Percentiles rank a stretch among this genome's conserved stretches.
Evolutionary conservation across 441 rosid species (phyloP).

Genomic region (Melastoma candidum): DNA sequence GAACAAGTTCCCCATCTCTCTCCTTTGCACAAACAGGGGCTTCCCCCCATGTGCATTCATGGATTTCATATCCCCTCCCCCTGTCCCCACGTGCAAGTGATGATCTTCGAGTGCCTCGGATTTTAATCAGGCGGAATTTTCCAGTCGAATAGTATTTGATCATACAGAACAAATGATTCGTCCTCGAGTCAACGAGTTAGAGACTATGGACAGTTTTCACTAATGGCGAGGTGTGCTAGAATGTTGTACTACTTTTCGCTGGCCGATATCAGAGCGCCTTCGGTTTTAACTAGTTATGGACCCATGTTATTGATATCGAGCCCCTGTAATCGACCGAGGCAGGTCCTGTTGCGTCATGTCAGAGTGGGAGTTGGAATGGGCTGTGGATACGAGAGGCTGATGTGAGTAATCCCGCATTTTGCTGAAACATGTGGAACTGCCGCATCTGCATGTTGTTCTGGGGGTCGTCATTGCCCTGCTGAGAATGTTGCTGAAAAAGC

Average conservation of each 20-base stretch:
- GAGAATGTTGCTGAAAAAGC: slow-evolving; percentile 38
- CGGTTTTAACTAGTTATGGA: slow-evolving; percentile 55
- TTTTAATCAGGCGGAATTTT: no score
- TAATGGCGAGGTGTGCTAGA: slow-evolving; percentile 22
- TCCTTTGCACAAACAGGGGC: no score
- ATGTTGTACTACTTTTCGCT: slow-evolving; percentile 70
- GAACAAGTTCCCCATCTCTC: no score
- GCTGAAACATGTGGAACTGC: slow-evolving; percentile 50
- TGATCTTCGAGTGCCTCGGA: no score
- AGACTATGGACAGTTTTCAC: slow-evolving; percentile 41
- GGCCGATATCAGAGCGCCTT: slow-evolving; percentile 56
- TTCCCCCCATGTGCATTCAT: no score
- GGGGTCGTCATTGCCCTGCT: slow-evolving; percentile 26
- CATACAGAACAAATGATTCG: no score
- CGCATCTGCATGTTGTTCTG: slow-evolving; percentile 41
- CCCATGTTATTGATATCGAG: slow-evolving; percentile 66
- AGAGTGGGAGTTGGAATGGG: slow-evolving; percentile 33
- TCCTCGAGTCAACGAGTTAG: no score
- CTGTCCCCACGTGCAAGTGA: no score
- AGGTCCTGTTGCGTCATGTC: slow-evolving; percentile 50
- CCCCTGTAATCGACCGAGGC: slow-evolving; percentile 67
- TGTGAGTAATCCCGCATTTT: slow-evolving; percentile 27
- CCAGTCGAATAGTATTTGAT: no score
- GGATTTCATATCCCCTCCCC: no score
- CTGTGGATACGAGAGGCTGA: slow-evolving; percentile 27